Conservation (phyloP, 2,329 filamentous ascomycete species). For the Cytospora piceae region DNA sequence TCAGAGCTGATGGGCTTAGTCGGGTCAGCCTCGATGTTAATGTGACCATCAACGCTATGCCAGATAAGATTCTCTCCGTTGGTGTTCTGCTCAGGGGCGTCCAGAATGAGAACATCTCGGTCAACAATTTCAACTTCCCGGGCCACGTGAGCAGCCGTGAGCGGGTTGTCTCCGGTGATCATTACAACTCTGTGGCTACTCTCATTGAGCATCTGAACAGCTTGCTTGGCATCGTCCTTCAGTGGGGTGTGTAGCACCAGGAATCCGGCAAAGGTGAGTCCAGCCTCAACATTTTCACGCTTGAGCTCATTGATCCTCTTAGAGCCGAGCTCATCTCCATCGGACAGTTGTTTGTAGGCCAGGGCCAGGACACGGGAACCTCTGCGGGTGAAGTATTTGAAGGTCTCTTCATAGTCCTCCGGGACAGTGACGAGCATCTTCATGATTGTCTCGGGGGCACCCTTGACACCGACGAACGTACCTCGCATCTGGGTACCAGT, state of each 20-base stretch:
- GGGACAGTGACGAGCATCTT: slow-evolving; percentile 87
- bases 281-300: slow-evolving; percentile 86
- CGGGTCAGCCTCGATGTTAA: slow-evolving; percentile 83
- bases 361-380: slow-evolving; percentile 92
- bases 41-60: slow-evolving; percentile 91
- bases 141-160: slow-evolving; percentile 95
- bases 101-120: slow-evolving; percentile 89
- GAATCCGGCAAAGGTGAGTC: slow-evolving; percentile 90
- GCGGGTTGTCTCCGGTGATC: slow-evolving; percentile 98
- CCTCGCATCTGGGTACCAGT: slow-evolving; percentile 77
- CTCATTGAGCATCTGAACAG: slow-evolving; percentile 96
- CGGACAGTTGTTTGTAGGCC: slow-evolving; percentile 88
- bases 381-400: slow-evolving; percentile 95
- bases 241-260: slow-evolving; percentile 92
- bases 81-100: slow-evolving; percentile 88
- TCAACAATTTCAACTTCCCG: slow-evolving; percentile 97
- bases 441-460: slow-evolving; percentile 94
- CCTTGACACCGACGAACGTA: slow-evolving; percentile 95
- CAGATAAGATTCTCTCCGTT: slow-evolving; percentile 83
- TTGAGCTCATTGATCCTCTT: slow-evolving; percentile 90
- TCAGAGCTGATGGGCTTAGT: slow-evolving; percentile 77
- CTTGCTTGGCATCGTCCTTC: slow-evolving; percentile 93
- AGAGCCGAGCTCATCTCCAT: slow-evolving; percentile 79
- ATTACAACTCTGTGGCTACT: slow-evolving; percentile 98
- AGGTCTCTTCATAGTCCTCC: slow-evolving; percentile 93